Percentiles rank a stretch among this genome's conserved stretches.
Evolutionary conservation across 2,329 filamentous ascomycete species (phyloP).

Genomic region (Cercospora nicotianae): DNA sequence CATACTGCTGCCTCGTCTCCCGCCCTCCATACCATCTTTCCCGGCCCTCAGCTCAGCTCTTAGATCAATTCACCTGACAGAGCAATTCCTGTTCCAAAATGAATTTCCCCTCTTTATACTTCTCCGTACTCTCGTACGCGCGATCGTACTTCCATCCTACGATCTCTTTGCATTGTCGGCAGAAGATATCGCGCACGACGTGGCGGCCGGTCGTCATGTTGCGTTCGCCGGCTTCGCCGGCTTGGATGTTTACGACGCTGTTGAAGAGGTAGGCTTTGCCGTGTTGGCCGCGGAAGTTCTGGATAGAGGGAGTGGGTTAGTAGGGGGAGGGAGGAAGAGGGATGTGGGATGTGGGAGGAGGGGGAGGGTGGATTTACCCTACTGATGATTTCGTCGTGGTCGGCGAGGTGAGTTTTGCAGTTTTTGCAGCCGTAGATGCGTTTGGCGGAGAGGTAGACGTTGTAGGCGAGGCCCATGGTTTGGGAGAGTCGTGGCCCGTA

Average conservation of each 20-base stretch:
- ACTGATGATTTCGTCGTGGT: conserved; percentile 94
- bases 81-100: conserved; percentile 91
- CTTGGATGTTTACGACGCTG: conserved; percentile 84
- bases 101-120: conserved; percentile 99
- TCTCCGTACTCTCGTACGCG: conserved; percentile 86
- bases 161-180: conserved; percentile 84
- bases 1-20: background rate
- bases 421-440: conserved; percentile 78
- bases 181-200: conserved; percentile 88
- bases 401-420: conserved; percentile 93
- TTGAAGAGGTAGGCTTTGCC: conserved; percentile 98
- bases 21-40: background rate
- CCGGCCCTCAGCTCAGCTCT: background rate
- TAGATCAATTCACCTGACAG: conserved; percentile 64
- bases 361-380: conserved; percentile 63
- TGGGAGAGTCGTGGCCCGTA: background rate
- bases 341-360: no score
- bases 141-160: conserved; percentile 99
- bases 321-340: no score
- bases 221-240: conserved; percentile 82
- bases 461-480: conserved; percentile 40
- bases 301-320: no score
- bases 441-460: conserved; percentile 70
- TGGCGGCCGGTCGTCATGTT: conserved; percentile 98
- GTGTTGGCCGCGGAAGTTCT: conserved; percentile 98